A percentile compares a stretch with the other conserved stretches of the same genome.
Conservation (phyloP, 306 rosid genomes). For the Medicago ruthenica region DNA sequence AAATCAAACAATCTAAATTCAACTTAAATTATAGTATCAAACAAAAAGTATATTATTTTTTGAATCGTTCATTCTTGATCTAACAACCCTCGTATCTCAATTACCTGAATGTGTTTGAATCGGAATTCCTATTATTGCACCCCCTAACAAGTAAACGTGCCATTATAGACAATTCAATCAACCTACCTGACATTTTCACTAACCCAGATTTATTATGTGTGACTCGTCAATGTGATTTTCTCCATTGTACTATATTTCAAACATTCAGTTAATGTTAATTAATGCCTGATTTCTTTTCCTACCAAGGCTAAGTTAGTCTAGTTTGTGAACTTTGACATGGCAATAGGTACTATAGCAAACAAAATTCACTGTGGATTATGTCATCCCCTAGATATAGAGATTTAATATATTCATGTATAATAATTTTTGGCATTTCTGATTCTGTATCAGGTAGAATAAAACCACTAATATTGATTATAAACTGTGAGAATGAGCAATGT, state of each 20-base stretch:
- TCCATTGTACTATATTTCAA: conserved; percentile 32
- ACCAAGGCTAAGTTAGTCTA: conserved; percentile 36
- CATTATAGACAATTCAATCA: conserved; percentile 17
- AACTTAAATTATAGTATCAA: too few species aligned
- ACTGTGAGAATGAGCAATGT: conserved; percentile 42
- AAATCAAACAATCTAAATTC: neutral
- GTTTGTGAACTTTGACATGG: conserved; percentile 27
- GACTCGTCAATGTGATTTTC: conserved; percentile 35
- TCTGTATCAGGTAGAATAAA: conserved; percentile 52
- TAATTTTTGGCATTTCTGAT: conserved; percentile 15
- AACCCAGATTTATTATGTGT: conserved; percentile 39
- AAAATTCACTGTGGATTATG: conserved; percentile 29
- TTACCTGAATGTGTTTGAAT: neutral
- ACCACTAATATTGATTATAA: conserved; percentile 36
- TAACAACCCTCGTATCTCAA: too few species aligned
- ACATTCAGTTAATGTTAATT: conserved; percentile 41
- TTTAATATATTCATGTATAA: neutral
- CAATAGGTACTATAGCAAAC: neutral
- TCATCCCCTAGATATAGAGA: conserved; percentile 4
- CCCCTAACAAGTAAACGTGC: neutral
- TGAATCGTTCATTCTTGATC: too few species aligned
- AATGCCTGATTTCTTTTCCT: conserved; percentile 40
- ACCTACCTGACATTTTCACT: conserved; percentile 17
- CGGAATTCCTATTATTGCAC: neutral
- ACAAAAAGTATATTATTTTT: too few species aligned